These are phyloP conservation scores for Juncus inflexus DNA, from an alignment of 176 grass and related monocot genomes.

Conservation along the genomic window DNA sequence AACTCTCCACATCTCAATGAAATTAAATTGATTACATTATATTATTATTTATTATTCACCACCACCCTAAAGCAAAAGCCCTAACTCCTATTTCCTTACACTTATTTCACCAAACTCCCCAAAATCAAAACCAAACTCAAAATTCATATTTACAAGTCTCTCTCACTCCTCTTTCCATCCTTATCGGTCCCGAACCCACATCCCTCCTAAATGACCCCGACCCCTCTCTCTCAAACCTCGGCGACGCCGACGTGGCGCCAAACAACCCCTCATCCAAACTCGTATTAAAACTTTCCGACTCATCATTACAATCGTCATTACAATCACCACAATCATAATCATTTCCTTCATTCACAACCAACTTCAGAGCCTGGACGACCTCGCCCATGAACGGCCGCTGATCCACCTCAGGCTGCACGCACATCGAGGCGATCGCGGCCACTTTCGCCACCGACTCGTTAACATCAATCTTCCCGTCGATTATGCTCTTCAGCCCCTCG, in stretches of 20 bases:
- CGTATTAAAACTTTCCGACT: slow-evolving; percentile 35
- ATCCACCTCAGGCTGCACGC: slow-evolving; percentile 95
- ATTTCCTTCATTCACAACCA: slow-evolving; percentile 74
- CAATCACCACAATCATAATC: slow-evolving; percentile 53
- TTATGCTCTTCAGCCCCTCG: slow-evolving; percentile 60
- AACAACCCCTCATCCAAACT: slow-evolving; percentile 50
- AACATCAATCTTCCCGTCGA: slow-evolving; percentile 30
- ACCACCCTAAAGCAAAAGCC: too few species aligned
- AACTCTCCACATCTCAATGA: too few species aligned
- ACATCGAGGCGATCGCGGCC: slow-evolving; percentile 98
- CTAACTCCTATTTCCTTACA: slow-evolving; percentile 10
- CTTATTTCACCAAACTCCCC: slow-evolving; percentile 18
- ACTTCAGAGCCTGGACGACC: slow-evolving; percentile 86
- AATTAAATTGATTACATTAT: too few species aligned
- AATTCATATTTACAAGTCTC: slow-evolving; percentile 31
- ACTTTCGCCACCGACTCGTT: slow-evolving; percentile 61
- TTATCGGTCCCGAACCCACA: slow-evolving; percentile 74
- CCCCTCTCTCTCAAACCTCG: slow-evolving; percentile 48
- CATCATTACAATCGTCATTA: slow-evolving; percentile 42
- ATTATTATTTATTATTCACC: too few species aligned
- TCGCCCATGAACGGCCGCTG: slow-evolving; percentile 97
- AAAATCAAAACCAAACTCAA: slow-evolving; percentile 20
- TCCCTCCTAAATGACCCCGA: slow-evolving; percentile 80
- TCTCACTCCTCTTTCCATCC: slow-evolving; percentile 23
- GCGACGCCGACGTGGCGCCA: slow-evolving; percentile 35